Evolutionary conservation across 768 basidiomycete species (phyloP), one percentile per base, ranked within the genome.

Genomic region (Chalciporus sphaerocephalus): DNA sequence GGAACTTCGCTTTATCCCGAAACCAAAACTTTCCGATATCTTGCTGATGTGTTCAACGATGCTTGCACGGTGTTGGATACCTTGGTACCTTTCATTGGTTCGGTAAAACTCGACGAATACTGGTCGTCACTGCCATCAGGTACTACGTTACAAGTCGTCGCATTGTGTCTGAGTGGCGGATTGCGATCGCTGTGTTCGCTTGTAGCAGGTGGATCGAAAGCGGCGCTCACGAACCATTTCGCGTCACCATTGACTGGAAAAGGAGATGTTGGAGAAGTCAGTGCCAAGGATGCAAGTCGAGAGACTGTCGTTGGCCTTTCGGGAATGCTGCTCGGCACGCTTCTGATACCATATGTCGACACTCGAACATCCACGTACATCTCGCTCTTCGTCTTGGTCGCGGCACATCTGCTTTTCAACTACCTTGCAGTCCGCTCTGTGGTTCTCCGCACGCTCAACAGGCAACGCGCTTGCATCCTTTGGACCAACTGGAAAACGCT

Each of bases 281-380:
- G 79, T 46, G 84, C 83, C 1, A 87, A 87, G 56, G 83, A 83
- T 48, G 73, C 79, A 0, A 85, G 83, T 60, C 81, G 82, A 50
- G 83, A 86, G 62, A 87, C 85, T 0, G 78, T 85, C 0, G 65
- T 87, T 3, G 80, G 79, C 1, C 74, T 87, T 23, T 54, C 80
- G 1, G 84, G 85, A 16, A 81, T 85, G 76, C 56, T 86, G 60
- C 69, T 78, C 12, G 83, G 83, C 6, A 76, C 76, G 3, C 52
- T 79, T n/a, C 62, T 85, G 7, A 73, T 86, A 22, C 76, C 79
- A 7, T 73, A 76, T 49, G 56, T 85, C 32, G 73, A 73, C 16
- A 75, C 74, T 0, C 61, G 69, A 2, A 59, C 58, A 24, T 54
- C 71, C 22, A 85, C 79, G 2, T 83, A 81, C 50, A 61, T 68